Conservation (phyloP, 257 asterid species). For the Scutellaria minor region DNA sequence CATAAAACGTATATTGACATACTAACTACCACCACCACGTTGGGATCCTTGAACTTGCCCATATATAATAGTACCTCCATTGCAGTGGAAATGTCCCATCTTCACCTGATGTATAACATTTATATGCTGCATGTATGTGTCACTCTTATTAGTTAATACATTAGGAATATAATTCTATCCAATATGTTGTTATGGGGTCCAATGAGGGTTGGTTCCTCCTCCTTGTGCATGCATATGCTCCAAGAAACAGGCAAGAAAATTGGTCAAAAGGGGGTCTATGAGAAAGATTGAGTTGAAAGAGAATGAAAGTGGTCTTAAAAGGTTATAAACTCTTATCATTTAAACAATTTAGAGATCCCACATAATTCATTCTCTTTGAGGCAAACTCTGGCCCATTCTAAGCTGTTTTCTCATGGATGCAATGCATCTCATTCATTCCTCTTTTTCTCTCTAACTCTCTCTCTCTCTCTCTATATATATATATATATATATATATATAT, state of each 20-base stretch:
- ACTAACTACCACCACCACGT: background rate
- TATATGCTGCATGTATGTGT: constrained; percentile 9
- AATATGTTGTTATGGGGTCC: constrained; percentile 52
- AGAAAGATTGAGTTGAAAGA: constrained; percentile 38
- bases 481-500: too few species aligned
- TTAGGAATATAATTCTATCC: constrained; percentile 49
- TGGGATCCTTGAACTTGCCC: constrained; percentile 72
- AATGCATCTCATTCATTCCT: constrained; percentile 45
- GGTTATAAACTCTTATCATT: constrained; percentile 32
- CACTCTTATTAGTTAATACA: constrained; percentile 37
- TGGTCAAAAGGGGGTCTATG: constrained; percentile 62
- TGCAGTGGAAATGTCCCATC: constrained; percentile 40
- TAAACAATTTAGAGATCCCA: constrained; percentile 46
- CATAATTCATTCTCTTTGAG: constrained; percentile 45
- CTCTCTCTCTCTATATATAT: too few species aligned
- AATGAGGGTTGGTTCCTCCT: constrained; percentile 33
- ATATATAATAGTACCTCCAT: constrained; percentile 33
- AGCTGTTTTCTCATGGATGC: constrained; percentile 53
- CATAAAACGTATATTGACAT: too few species aligned
- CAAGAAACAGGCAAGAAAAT: constrained; percentile 53
- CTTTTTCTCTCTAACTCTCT: background rate
- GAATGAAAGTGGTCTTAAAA: constrained; percentile 37
- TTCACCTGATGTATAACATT: constrained; percentile 31
- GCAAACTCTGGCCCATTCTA: constrained; percentile 50
- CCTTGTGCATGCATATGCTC: constrained; percentile 72